A percentile compares a stretch with the other conserved stretches of the same genome.
Evolutionary conservation across 1,139 yeast genomes (phyloP).

Genomic region (Blastobotrys persicus): DNA sequence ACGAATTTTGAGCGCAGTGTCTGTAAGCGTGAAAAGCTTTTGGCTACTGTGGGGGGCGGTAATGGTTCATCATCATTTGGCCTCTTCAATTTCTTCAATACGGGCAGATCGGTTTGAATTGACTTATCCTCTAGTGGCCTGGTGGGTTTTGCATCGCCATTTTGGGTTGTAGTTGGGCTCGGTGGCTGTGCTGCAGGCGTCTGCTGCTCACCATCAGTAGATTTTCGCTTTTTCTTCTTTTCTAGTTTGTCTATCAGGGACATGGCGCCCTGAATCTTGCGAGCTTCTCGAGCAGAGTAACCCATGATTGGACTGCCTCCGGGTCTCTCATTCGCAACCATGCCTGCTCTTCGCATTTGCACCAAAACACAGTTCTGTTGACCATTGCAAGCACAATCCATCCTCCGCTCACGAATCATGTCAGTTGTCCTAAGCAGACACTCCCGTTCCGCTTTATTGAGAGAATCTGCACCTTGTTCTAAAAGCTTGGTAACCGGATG

Average conservation of each 20-base stretch:
- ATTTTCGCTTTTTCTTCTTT: constrained; percentile 17
- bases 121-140: not conserved
- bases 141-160: not conserved
- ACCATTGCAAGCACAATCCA: constrained; percentile 68
- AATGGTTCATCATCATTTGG: constrained; percentile 1
- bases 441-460: constrained; percentile 26
- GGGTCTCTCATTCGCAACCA: constrained; percentile 1
- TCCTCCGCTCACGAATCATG: constrained; percentile 44
- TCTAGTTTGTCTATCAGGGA: constrained; percentile 30
- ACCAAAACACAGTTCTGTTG: constrained; percentile 29
- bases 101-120: constrained; percentile 16
- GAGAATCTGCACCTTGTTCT: constrained; percentile 36
- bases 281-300: constrained; percentile 32
- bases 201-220: not conserved
- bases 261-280: constrained; percentile 32
- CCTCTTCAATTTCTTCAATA: constrained; percentile 16
- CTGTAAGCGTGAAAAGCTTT: not conserved
- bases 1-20: not conserved
- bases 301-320: constrained; percentile 13
- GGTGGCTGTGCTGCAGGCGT: not conserved
- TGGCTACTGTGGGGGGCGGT: not conserved
- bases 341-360: constrained; percentile 25
- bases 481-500: constrained; percentile 70
- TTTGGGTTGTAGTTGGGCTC: not conserved
- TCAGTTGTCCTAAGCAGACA: constrained; percentile 27